Percentiles rank a stretch among this genome's conserved stretches.
phyloP scores from a whole-genome alignment of 169 alveolate genomes.

The Cryptosporidium sp. region DNA sequence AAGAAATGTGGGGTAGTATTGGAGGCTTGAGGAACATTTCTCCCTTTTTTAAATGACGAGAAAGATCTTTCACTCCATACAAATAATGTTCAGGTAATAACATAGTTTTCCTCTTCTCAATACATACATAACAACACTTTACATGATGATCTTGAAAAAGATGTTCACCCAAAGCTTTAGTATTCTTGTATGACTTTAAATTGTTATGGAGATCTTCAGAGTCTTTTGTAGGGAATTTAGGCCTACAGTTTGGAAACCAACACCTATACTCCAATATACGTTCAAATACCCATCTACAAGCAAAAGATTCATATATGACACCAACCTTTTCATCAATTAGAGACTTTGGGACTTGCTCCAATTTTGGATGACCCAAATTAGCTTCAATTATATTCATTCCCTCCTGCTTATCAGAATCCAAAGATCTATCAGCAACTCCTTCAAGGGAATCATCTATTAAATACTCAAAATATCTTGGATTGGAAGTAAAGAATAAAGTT shows the following conservation, averaged over 20 bases:
- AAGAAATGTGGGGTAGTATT: constrained; percentile 59
- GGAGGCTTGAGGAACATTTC: constrained; percentile 63
- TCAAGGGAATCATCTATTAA: constrained; percentile 49
- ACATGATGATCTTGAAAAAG: constrained; percentile 40
- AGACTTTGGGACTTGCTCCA: constrained; percentile 5
- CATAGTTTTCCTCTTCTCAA: constrained; percentile 70
- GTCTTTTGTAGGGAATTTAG: constrained; percentile 5
- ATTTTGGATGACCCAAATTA: constrained; percentile 1
- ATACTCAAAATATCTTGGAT: constrained; percentile 28
- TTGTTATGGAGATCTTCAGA: not conserved
- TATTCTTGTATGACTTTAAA: not conserved
- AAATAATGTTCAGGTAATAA: constrained; percentile 57
- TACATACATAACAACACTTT: constrained; percentile 68
- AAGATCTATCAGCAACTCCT: constrained; percentile 4
- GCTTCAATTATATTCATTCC: not conserved
- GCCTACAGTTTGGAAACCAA: constrained; percentile 69
- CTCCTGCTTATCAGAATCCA: not conserved
- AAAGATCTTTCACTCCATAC: constrained; percentile 53
- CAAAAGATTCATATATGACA: constrained; percentile 43
- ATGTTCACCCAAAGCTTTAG: constrained; percentile 61
- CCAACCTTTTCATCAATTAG: constrained; percentile 25
- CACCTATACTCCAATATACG: constrained; percentile 53
- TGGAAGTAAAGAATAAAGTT: constrained; percentile 26
- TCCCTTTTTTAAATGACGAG: constrained; percentile 46
- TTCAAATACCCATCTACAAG: constrained; percentile 41